Percentiles rank a stretch among this genome's conserved stretches.
These are phyloP conservation scores for Haematococcus lacustris DNA, from an alignment of 139 green algal species.

Conservation along the genomic window DNA sequence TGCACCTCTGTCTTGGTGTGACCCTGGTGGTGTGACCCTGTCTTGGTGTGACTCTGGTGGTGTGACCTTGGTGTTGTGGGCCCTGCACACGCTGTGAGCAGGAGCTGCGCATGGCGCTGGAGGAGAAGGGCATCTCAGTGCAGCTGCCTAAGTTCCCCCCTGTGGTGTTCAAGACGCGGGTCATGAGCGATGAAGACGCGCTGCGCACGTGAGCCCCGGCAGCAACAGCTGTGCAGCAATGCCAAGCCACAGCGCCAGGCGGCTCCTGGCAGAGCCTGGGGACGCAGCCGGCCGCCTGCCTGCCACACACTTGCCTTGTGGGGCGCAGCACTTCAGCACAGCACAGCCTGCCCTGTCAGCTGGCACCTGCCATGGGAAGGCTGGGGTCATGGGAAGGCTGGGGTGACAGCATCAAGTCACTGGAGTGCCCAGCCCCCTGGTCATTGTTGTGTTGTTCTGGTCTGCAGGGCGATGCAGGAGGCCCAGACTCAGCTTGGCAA, in stretches of 20 bases:
- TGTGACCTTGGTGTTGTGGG: background rate
- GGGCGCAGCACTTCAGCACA: too few relatives aligned
- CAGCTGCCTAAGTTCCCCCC: background rate
- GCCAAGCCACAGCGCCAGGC: too few relatives aligned
- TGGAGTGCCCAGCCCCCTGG: too few relatives aligned
- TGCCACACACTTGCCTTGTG: too few relatives aligned
- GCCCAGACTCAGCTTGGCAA: background rate
- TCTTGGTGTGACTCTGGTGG: background rate
- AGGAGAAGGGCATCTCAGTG: slow-evolving; percentile 2
- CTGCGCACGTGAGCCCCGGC: too few relatives aligned
- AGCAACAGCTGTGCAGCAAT: too few relatives aligned
- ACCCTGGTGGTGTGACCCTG: background rate
- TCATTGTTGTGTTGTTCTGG: too few relatives aligned
- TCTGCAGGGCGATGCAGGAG: background rate
- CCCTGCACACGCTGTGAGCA: background rate
- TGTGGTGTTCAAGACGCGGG: background rate
- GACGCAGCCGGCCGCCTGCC: too few relatives aligned
- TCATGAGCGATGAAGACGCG: background rate
- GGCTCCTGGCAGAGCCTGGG: too few relatives aligned
- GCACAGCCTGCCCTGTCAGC: background rate
- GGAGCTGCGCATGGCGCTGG: background rate
- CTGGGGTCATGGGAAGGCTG: too few relatives aligned
- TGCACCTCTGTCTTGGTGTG: background rate
- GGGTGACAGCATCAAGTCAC: too few relatives aligned
- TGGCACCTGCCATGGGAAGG: background rate